These are phyloP conservation scores for Crucihimalaya himalaica DNA, from an alignment of 345 rosid genomes.

Conservation along the genomic window DNA sequence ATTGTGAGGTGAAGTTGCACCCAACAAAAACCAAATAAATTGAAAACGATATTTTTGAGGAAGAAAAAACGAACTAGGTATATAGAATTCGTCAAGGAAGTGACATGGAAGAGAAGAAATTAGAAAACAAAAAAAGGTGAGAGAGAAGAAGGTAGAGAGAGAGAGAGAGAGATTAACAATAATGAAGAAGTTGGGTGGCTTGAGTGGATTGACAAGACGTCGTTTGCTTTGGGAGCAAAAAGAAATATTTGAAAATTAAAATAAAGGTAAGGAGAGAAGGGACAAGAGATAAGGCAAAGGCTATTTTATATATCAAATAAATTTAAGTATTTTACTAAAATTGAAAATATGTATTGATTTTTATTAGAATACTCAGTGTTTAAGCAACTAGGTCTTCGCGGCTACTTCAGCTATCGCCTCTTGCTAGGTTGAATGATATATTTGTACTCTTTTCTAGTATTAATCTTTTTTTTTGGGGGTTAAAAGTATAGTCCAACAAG, in stretches of 20 bases:
- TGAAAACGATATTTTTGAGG: slow-evolving; percentile 12
- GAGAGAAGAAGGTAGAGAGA: slow-evolving; percentile 10
- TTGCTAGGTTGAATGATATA: neutral
- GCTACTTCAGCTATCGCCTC: slow-evolving; percentile 17
- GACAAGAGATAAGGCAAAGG: slow-evolving; percentile 50
- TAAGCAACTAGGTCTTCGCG: slow-evolving; percentile 7
- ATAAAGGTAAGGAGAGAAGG: slow-evolving; percentile 42
- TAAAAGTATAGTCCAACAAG: neutral
- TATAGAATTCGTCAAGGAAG: slow-evolving; percentile 38
- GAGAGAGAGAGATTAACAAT: slow-evolving; percentile 41
- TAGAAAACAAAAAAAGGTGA: neutral
- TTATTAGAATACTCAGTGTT: too few species aligned
- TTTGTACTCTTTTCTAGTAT: neutral
- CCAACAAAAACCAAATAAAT: slow-evolving; percentile 32
- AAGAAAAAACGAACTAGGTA: slow-evolving; percentile 37
- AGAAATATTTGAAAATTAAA: slow-evolving; percentile 44
- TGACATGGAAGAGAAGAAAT: slow-evolving; percentile 27
- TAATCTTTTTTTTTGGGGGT: neutral
- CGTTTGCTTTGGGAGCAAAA: slow-evolving; percentile 42
- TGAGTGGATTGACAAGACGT: slow-evolving; percentile 70
- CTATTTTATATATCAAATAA: neutral
- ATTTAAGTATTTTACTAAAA: neutral
- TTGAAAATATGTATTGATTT: too few species aligned
- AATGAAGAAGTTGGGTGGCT: slow-evolving; percentile 55
- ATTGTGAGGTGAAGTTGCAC: slow-evolving; percentile 63